phyloP scores from a whole-genome alignment of 1,139 yeast genomes.

The Citeromyces hawaiiensis region DNA sequence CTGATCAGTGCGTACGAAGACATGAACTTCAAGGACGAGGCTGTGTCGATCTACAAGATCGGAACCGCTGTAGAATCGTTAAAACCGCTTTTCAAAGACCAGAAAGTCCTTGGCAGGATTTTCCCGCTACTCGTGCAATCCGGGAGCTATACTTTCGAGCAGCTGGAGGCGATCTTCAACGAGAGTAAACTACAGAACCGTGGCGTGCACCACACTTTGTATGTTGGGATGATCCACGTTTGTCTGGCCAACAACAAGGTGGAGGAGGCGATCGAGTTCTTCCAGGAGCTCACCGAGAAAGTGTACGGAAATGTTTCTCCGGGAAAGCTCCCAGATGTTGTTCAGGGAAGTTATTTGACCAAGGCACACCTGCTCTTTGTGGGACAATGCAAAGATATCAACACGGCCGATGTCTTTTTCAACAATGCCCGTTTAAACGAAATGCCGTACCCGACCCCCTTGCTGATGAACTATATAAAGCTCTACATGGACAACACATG shows the following conservation, averaged over 20 bases:
- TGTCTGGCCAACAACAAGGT: constrained; percentile 35
- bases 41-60: constrained; percentile 37
- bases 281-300: constrained; percentile 24
- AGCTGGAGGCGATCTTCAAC: constrained; percentile 32
- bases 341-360: constrained; percentile 27
- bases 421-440: constrained; percentile 53
- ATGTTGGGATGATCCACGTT: constrained; percentile 51
- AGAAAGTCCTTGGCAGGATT: constrained; percentile 57
- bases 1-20: constrained; percentile 46
- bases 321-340: constrained; percentile 16
- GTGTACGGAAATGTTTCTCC: constrained; percentile 14
- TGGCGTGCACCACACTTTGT: constrained; percentile 32
- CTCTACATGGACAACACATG: constrained; percentile 53
- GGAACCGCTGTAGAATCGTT: constrained; percentile 18
- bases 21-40: constrained; percentile 34
- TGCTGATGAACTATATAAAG: constrained; percentile 68
- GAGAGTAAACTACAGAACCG: constrained; percentile 18
- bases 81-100: constrained; percentile 20
- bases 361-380: constrained; percentile 71
- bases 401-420: constrained; percentile 61
- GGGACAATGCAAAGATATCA: constrained; percentile 66
- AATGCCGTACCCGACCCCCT: constrained; percentile 58
- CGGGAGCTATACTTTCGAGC: constrained; percentile 50
- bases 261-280: constrained; percentile 35
- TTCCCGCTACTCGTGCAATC: constrained; percentile 55